Base-by-base conservation (phyloP, 148 eudicot species). In the Diospyros lotus region DNA sequence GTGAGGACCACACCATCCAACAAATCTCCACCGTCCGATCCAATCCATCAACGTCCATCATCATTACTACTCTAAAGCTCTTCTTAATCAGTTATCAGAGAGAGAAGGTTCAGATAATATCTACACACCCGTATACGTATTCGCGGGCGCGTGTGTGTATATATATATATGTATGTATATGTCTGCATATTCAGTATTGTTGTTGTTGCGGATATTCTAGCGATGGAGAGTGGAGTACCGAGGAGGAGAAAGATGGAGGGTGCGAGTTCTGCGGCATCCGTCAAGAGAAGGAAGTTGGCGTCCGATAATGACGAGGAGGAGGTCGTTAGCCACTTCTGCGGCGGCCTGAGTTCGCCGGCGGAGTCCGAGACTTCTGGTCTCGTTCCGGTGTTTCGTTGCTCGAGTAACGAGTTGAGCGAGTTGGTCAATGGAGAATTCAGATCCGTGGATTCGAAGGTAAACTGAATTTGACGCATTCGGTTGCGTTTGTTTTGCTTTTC, bases 401-500 rank as follows among this genome's bases (percentile, higher is more conserved):
- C 74, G 4, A 56, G 56, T 45, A 50, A 69, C 55, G 71, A 64
- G 39, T 74, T 62, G 2, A 65, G 63, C 70, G 41, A 74, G 53
- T 17, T 42, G 5, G 41, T 2, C 6, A 72, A 77, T 48, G 38
- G 15, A 13, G 69, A 52, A 58, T 42, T 39, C 58, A 45, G 58
- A 68, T 76, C 77, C 17, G 38, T 71, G 73, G 86, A 80, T 84
- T 84, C 78, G 75, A 74, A 84, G 84, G 86, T 84, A 69, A 43
- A 28, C 4, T 64, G 9, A 58, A 56, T 6, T 78, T 76, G 28
- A 58, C 60, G 55, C 14, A 46, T 52, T 28, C 12, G 53, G 3
- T 6, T 63, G 52, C 6, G 4, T 48, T 7, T 48, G 6, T 48
- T 8, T 48, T 48, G 8, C 4, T 48, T 48, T 4, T 48, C 52